Evolutionary conservation across 257 asterid genomes (phyloP).

Genomic region (Solanum bulbocastanum): DNA sequence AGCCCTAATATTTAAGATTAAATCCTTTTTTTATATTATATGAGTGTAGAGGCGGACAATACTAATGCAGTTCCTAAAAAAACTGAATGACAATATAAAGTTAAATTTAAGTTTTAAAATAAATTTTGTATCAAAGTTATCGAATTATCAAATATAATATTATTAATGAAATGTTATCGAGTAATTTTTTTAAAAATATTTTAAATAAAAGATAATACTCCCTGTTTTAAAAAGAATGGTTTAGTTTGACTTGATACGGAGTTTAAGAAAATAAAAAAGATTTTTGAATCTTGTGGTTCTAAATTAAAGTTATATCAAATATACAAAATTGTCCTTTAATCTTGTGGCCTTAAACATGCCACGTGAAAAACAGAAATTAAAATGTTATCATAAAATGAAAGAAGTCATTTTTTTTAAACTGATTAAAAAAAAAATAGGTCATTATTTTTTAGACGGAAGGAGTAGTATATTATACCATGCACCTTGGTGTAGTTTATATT

Average conservation of each 20-base stretch:
- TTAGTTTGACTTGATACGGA: too few species aligned
- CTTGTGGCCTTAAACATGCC: too few species aligned
- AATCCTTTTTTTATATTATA: background rate
- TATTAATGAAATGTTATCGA: background rate
- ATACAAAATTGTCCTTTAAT: too few species aligned
- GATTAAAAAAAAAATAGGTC: too few species aligned
- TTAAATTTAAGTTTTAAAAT: background rate
- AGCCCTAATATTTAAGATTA: background rate
- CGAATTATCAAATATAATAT: background rate
- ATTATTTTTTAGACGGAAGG: too few species aligned
- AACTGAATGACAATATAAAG: background rate
- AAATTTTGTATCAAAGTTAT: background rate
- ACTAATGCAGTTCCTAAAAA: background rate
- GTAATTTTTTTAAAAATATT: background rate
- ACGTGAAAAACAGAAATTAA: too few species aligned
- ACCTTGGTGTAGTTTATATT: background rate
- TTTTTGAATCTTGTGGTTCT: too few species aligned
- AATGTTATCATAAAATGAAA: too few species aligned
- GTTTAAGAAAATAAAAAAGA: too few species aligned
- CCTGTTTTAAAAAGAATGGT: too few species aligned
- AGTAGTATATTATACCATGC: background rate
- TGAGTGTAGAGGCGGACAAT: background rate
- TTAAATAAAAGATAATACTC: background rate
- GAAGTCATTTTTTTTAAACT: too few species aligned
- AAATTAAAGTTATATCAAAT: too few species aligned